Evolutionary conservation across 2,329 filamentous ascomycete species (phyloP).

Genomic region (Phoma sp.): DNA sequence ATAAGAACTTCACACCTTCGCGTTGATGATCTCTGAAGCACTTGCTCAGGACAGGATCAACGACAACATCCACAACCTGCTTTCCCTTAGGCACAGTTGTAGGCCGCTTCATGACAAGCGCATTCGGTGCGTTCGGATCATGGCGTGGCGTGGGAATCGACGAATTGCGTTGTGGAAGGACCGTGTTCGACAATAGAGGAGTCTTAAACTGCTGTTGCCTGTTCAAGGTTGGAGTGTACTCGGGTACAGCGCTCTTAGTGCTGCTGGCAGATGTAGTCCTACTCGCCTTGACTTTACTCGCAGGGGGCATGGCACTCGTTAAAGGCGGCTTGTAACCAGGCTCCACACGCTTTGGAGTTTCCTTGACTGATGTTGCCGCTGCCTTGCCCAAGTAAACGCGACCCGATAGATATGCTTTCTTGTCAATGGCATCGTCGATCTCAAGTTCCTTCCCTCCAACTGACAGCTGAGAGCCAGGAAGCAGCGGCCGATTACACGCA

Average conservation of each 20-base stretch:
- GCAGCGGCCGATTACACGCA: slow-evolving; percentile 61
- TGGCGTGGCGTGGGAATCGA: slow-evolving; percentile 66
- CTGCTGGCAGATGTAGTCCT: slow-evolving; percentile 19
- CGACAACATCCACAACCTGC: slow-evolving; percentile 72
- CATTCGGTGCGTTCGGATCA: slow-evolving; percentile 64
- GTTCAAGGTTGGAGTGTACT: slow-evolving; percentile 45
- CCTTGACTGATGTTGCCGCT: slow-evolving; percentile 25
- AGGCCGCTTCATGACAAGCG: slow-evolving; percentile 71
- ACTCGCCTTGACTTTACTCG: slow-evolving; percentile 25
- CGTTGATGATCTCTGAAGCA: slow-evolving; percentile 71
- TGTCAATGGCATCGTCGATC: slow-evolving; percentile 66
- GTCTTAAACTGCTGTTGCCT: slow-evolving; percentile 64
- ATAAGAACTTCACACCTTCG: slow-evolving; percentile 72
- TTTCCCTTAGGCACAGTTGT: slow-evolving; percentile 63
- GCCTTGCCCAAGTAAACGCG: slow-evolving; percentile 51
- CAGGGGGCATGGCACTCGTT: neutral
- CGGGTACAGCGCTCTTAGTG: slow-evolving; percentile 44
- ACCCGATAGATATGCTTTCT: slow-evolving; percentile 63
- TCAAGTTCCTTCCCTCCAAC: slow-evolving; percentile 72
- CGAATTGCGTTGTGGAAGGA: slow-evolving; percentile 54
- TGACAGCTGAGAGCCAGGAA: slow-evolving; percentile 66
- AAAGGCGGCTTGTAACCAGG: slow-evolving; percentile 24
- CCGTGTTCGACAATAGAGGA: slow-evolving; percentile 62
- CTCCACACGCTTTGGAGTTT: slow-evolving; percentile 20
- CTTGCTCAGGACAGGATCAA: slow-evolving; percentile 69